Percentiles rank a stretch among this genome's conserved stretches.
These are phyloP conservation scores for Mariannaea sp. DNA, from an alignment of 2,329 filamentous ascomycete species.

Conservation along the genomic window DNA sequence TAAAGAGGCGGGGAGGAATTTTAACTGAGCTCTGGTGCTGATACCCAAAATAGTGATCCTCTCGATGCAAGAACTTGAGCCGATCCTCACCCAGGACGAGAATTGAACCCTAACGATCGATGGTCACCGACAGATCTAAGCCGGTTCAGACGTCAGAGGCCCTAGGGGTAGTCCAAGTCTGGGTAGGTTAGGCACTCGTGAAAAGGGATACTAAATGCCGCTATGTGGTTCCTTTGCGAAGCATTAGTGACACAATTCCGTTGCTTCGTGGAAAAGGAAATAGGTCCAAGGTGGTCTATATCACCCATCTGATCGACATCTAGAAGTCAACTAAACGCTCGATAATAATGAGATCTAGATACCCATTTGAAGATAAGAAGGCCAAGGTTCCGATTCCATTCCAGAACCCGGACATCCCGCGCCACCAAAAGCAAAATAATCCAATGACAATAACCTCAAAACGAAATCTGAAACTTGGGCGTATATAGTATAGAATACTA, in stretches of 20 bases:
- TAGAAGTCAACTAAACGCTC: too few relatives aligned
- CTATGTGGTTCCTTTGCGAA: neutral
- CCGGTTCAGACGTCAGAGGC: too few relatives aligned
- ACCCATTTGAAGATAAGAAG: too few relatives aligned
- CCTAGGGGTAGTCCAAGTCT: too few relatives aligned
- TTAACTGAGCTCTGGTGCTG: conserved; percentile 38
- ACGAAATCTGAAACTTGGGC: too few relatives aligned
- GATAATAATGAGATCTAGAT: too few relatives aligned
- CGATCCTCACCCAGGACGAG: conserved; percentile 31
- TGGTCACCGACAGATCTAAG: too few relatives aligned
- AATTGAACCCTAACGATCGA: too few relatives aligned
- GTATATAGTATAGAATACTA: too few relatives aligned
- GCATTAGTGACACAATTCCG: conserved; percentile 9
- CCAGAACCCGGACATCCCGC: neutral
- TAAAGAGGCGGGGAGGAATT: conserved; percentile 1
- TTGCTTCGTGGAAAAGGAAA: conserved; percentile 11
- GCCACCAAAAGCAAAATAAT: neutral
- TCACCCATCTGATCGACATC: conserved; percentile 11
- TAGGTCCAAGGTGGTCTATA: neutral
- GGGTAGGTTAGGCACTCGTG: neutral
- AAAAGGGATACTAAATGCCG: neutral
- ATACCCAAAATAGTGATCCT: conserved; percentile 37
- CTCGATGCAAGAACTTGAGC: conserved; percentile 35
- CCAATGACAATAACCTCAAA: neutral
- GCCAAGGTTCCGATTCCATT: neutral